Evolutionary conservation across 1,284 basidiomycete genomes (phyloP).

Genomic region (Cerrena zonata): DNA sequence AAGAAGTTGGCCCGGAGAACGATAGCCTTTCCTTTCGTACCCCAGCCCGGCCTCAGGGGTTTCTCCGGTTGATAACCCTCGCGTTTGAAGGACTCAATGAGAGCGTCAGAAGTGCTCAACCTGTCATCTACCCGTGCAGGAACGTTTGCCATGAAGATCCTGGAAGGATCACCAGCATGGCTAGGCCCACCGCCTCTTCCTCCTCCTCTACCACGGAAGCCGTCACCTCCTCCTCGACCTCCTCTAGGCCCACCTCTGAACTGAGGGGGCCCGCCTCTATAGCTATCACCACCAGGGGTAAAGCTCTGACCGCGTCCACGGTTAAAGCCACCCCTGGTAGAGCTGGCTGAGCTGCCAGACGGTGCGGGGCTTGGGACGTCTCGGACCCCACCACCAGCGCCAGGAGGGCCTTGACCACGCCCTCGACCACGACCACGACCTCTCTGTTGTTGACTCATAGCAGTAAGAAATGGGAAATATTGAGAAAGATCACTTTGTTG

Average conservation of each 20-base stretch:
- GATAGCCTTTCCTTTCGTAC: constrained; percentile 48
- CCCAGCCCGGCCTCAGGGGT: constrained; percentile 63
- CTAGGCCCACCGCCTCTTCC: constrained; percentile 17
- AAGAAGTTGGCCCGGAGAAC: constrained; percentile 67
- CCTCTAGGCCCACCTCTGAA: constrained; percentile 6
- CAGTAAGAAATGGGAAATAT: not conserved
- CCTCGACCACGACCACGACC: constrained; percentile 21
- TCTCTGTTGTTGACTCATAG: constrained; percentile 9
- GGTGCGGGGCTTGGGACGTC: not conserved
- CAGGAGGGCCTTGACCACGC: constrained; percentile 15
- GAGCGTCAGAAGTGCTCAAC: constrained; percentile 37
- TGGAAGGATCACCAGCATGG: constrained; percentile 11
- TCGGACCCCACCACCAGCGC: constrained; percentile 4
- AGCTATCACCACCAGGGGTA: not conserved
- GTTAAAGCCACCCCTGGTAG: not conserved
- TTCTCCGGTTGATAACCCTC: constrained; percentile 34
- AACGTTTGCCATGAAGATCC: constrained; percentile 20
- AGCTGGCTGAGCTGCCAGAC: not conserved
- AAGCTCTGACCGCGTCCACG: constrained; percentile 3
- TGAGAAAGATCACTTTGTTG: no score
- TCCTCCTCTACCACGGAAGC: constrained; percentile 2
- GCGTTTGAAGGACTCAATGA: constrained; percentile 44
- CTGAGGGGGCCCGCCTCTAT: not conserved
- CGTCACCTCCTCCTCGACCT: constrained; percentile 4
- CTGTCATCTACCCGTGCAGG: constrained; percentile 19